These are phyloP conservation scores for Filobasidium floriforme DNA, from an alignment of 768 basidiomycete species.

Conservation along the genomic window DNA sequence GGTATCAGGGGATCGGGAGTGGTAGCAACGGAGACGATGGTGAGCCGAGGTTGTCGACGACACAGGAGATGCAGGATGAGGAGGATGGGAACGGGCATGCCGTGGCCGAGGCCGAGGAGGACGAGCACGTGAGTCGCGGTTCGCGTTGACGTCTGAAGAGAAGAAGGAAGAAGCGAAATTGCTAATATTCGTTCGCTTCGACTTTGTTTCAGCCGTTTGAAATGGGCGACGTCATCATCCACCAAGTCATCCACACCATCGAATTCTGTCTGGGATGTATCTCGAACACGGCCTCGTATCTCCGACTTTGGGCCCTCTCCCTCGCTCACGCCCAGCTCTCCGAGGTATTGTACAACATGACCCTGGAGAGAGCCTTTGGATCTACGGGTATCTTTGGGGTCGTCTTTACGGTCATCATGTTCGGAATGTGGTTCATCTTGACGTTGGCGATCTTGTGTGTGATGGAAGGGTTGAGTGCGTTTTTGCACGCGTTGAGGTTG, in stretches of 20 bases:
- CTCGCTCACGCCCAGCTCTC: conserved; percentile 96
- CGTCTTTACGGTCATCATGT: conserved; percentile 58
- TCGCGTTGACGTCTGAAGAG: no score
- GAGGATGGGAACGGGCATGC: conserved; percentile 55
- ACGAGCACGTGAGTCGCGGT: conserved; percentile 61
- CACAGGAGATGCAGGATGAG: conserved; percentile 50
- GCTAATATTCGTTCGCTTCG: background rate
- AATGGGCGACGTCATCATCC: conserved; percentile 88
- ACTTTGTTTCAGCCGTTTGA: conserved; percentile 59
- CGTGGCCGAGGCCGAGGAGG: conserved; percentile 64
- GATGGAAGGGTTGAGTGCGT: conserved; percentile 97
- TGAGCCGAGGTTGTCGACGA: conserved; percentile 23
- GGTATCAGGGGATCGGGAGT: conserved; percentile 59
- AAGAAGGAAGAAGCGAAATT: background rate
- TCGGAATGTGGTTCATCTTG: conserved; percentile 72
- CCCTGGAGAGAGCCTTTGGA: conserved; percentile 51
- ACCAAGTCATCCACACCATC: conserved; percentile 97
- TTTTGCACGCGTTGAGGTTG: conserved; percentile 88
- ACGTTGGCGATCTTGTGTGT: conserved; percentile 77
- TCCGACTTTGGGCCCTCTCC: conserved; percentile 88
- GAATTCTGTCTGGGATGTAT: conserved; percentile 99
- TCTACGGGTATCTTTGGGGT: conserved; percentile 47
- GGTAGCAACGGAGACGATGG: conserved; percentile 30
- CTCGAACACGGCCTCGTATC: conserved; percentile 68
- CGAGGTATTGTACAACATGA: conserved; percentile 65